phyloP scores from a whole-genome alignment of 768 basidiomycete species.

The Lyophyllum decastes region DNA sequence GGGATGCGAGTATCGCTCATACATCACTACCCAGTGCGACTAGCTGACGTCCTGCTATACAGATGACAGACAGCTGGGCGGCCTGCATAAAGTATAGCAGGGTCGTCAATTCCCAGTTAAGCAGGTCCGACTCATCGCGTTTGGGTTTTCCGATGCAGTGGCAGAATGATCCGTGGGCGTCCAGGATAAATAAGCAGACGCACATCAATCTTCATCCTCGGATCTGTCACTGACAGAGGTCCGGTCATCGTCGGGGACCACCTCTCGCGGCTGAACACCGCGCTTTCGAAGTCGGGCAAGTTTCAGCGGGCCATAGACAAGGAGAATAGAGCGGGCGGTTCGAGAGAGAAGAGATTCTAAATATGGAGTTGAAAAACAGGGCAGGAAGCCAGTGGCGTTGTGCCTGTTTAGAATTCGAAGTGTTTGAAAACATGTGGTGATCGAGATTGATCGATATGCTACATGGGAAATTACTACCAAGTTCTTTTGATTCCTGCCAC shows the following conservation, averaged over 20 bases:
- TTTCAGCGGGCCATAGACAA: too few species aligned
- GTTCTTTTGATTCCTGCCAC: background rate
- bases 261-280: background rate
- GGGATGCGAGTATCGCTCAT: background rate
- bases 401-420: conserved; percentile 8
- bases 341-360: background rate
- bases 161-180: background rate
- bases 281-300: background rate
- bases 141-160: background rate
- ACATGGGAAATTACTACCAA: conserved; percentile 12
- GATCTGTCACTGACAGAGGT: background rate
- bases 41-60: background rate
- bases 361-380: background rate
- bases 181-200: background rate
- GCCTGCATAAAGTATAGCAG: background rate
- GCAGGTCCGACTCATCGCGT: background rate
- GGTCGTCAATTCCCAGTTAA: background rate
- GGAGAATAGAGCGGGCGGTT: background rate
- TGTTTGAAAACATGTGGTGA: conserved; percentile 4
- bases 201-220: background rate
- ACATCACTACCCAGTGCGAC: background rate
- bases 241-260: background rate
- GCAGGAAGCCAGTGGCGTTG: conserved; percentile 7
- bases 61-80: background rate
- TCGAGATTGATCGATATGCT: conserved; percentile 14